A percentile compares a stretch with the other conserved stretches of the same genome.
Evolutionary conservation across 2,329 filamentous ascomycete species (phyloP).

Genomic region (Fusarium irregulare): DNA sequence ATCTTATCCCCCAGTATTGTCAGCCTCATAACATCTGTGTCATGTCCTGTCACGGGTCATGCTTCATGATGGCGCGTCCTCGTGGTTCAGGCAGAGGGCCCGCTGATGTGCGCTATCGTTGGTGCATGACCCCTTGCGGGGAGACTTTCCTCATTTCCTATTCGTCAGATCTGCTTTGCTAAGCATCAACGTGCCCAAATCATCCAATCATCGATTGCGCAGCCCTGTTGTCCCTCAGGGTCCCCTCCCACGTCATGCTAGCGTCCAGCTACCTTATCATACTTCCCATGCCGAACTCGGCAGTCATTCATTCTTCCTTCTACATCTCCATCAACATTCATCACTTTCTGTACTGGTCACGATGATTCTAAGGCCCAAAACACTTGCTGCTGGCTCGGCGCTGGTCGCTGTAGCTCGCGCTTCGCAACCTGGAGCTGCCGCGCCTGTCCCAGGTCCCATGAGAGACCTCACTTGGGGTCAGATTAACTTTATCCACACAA

Average conservation of each 20-base stretch:
- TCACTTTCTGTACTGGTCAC: not conserved
- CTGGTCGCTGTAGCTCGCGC: constrained; percentile 55
- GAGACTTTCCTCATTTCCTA: not conserved
- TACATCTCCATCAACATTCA: constrained; percentile 11
- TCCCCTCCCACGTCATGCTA: constrained; percentile 36
- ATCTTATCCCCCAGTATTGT: not conserved
- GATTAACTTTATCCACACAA: constrained; percentile 96
- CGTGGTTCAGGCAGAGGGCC: constrained; percentile 33
- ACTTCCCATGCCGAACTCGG: constrained; percentile 28
- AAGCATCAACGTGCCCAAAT: not conserved
- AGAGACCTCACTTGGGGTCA: constrained; percentile 91
- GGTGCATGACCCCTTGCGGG: constrained; percentile 36
- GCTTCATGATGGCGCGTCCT: constrained; percentile 19
- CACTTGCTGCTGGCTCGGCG: constrained; percentile 44
- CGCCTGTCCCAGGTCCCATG: constrained; percentile 82
- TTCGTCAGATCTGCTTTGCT: constrained; percentile 7
- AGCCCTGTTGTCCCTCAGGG: constrained; percentile 27
- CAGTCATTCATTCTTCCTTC: constrained; percentile 15
- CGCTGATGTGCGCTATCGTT: constrained; percentile 31
- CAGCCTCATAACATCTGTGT: constrained; percentile 10
- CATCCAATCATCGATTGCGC: constrained; percentile 15
- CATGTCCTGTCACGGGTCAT: constrained; percentile 11
- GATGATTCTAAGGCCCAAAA: constrained; percentile 45
- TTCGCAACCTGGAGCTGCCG: constrained; percentile 83
- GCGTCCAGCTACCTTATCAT: constrained; percentile 30